phyloP scores from a whole-genome alignment of 2,329 filamentous ascomycete genomes.

The Trichoderma endophyticum region DNA sequence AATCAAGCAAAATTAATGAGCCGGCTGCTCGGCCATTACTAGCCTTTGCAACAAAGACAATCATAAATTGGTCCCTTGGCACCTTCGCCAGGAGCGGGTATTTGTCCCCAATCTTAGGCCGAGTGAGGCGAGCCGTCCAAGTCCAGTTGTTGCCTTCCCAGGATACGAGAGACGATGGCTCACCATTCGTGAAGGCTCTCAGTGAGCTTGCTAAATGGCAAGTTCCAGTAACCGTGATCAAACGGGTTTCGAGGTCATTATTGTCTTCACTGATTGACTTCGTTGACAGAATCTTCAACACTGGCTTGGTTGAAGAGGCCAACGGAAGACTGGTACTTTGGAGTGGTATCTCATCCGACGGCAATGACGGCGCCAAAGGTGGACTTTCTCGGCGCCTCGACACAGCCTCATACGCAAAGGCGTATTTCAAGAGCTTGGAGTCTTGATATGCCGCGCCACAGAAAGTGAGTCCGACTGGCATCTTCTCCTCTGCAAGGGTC shows the following conservation, averaged over 20 bases:
- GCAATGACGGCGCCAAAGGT: neutral
- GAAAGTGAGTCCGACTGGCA: neutral
- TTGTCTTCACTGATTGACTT: neutral
- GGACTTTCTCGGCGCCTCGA: neutral
- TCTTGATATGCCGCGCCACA: neutral
- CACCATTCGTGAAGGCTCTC: neutral
- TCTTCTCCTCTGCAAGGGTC: neutral
- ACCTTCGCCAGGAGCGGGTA: neutral
- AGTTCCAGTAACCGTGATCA: neutral
- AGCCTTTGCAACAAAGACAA: neutral
- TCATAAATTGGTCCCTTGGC: neutral
- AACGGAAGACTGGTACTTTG: neutral
- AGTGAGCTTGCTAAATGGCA: neutral
- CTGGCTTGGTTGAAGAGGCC: neutral
- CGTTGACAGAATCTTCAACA: neutral
- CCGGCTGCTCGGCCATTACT: neutral
- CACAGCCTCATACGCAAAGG: neutral
- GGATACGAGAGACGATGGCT: neutral
- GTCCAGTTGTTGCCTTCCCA: neutral
- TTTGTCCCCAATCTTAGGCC: neutral
- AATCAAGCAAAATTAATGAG: neutral
- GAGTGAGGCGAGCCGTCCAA: neutral
- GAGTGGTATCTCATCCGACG: neutral
- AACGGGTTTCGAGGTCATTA: neutral
- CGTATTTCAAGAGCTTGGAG: neutral